phyloP scores from a whole-genome alignment of 805 yeast genomes.

The Cyberlindnera veronae region DNA sequence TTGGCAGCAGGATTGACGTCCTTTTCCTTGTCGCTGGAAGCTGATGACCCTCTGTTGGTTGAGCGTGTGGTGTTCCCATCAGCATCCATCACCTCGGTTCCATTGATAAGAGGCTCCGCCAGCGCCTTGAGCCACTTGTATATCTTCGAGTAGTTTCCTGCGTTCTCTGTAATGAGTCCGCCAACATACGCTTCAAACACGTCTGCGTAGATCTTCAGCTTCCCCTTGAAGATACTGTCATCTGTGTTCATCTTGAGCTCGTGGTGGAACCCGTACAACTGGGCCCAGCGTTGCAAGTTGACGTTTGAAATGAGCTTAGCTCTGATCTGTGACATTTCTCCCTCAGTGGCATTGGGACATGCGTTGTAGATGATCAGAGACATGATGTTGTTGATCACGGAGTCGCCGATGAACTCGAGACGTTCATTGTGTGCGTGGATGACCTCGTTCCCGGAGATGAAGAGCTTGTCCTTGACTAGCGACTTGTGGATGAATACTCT shows the following conservation, averaged over 20 bases:
- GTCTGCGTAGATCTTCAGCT: slow-evolving; percentile 78
- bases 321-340: slow-evolving; percentile 70
- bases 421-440: slow-evolving; percentile 76
- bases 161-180: slow-evolving; percentile 63
- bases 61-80: slow-evolving; percentile 11
- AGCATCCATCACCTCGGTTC: slow-evolving; percentile 2
- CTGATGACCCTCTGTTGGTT: slow-evolving; percentile 1
- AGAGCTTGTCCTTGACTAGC: slow-evolving; percentile 52
- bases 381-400: slow-evolving; percentile 70
- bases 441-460: slow-evolving; percentile 53
- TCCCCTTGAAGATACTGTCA: slow-evolving; percentile 46
- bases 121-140: slow-evolving; percentile 54
- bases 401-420: slow-evolving; percentile 87
- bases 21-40: slow-evolving; percentile 4
- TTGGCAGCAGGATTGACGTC: slow-evolving; percentile 65
- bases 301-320: slow-evolving; percentile 70
- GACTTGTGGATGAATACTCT: slow-evolving; percentile 85
- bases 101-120: slow-evolving; percentile 39
- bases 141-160: slow-evolving; percentile 43
- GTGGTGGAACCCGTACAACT: slow-evolving; percentile 61
- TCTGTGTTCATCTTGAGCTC: slow-evolving; percentile 49
- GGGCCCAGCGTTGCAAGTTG: slow-evolving; percentile 66
- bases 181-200: slow-evolving; percentile 93
- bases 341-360: slow-evolving; percentile 76
- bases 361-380: slow-evolving; percentile 62